Evolutionary conservation across 495 filamentous ascomycete species (phyloP), one percentile per base, ranked within the genome.

Genomic region (Cercophora scortea): DNA sequence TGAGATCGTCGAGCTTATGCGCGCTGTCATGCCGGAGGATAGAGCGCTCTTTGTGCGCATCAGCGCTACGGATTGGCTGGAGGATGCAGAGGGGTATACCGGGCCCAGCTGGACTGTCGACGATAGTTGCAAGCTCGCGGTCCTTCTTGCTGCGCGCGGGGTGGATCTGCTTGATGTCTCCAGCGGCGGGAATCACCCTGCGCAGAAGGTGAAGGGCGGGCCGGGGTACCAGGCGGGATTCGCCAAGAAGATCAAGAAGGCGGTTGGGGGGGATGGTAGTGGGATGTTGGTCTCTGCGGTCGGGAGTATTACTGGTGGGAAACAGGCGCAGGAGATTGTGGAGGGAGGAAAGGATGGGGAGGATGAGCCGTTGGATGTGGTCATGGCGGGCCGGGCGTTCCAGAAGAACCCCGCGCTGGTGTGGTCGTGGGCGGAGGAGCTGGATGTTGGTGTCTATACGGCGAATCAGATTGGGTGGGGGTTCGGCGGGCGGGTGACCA

Each of bases 381-480:
- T 77, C 2, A 65, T 82, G 11, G 77, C 76, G 10, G 86, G 83
- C 0, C 66, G 86, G 6, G 71, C 71, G 49, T 90, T 88, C 65
- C 83, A 83, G 62, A 86, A 84, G 69, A 81, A 88, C 58, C 83
- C 85, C 0, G 78, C 78, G 0, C 60, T 88, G 25, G 82, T 85
- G 46, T 87, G 83, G 78, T 57, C 69, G 0, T 87, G 76, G 71
- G 85, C 83, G 1, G 79, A 85, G 53, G 82, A 88, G 43, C 64
- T 88, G 18, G 73, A 73, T 6, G 74, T 82, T 9, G 69, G 79
- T 41, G 79, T 84, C 34, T 67, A 78, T 45, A 72, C 81, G 56
- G 81, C 84, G 1, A 80, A 81, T 49, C 84, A 87, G 68, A 87
- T 87, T 52, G 71, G 83, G 2, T 86, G 80, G 83, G 80, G 59